Evolutionary conservation across 495 filamentous ascomycete genomes (phyloP).

Genomic region (Staphylotrichum tortipilum): DNA sequence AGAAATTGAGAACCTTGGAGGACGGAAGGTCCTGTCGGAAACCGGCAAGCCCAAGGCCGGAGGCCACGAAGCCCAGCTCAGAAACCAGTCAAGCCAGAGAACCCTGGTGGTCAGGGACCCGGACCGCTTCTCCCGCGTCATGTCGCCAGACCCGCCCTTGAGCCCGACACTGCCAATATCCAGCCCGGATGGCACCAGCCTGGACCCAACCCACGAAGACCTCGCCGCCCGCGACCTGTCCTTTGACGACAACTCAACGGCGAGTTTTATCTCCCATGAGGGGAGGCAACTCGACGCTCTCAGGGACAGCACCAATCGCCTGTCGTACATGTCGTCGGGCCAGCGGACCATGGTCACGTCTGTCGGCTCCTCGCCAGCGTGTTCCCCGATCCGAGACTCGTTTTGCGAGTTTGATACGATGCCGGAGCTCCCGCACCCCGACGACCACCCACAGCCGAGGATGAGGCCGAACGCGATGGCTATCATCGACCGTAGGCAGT

Average conservation of each 20-base stretch:
- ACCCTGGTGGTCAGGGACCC: conserved; percentile 46
- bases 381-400: conserved; percentile 40
- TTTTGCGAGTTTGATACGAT: conserved; percentile 33
- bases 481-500: conserved; percentile 45
- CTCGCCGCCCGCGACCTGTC: conserved; percentile 19
- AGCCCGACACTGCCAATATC: conserved; percentile 10
- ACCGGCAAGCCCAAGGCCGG: conserved; percentile 38
- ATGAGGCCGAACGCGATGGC: conserved; percentile 43
- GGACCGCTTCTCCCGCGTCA: conserved; percentile 31
- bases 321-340: conserved; percentile 54
- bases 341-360: conserved; percentile 50
- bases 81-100: conserved; percentile 41
- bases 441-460: conserved; percentile 28
- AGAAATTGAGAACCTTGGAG: conserved; percentile 61
- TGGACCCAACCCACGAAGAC: conserved; percentile 20
- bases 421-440: conserved; percentile 15
- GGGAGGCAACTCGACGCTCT: conserved; percentile 41
- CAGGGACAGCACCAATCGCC: conserved; percentile 46
- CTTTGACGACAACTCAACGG: conserved; percentile 38
- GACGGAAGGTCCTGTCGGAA: conserved; percentile 56
- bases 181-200: conserved; percentile 13
- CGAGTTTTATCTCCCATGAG: conserved; percentile 42
- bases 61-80: conserved; percentile 31
- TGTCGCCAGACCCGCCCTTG: conserved; percentile 30
- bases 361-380: conserved; percentile 43